Evolutionary conservation across 2,329 filamentous ascomycete species (phyloP).

Genomic region (Fusarium cicatricum): DNA sequence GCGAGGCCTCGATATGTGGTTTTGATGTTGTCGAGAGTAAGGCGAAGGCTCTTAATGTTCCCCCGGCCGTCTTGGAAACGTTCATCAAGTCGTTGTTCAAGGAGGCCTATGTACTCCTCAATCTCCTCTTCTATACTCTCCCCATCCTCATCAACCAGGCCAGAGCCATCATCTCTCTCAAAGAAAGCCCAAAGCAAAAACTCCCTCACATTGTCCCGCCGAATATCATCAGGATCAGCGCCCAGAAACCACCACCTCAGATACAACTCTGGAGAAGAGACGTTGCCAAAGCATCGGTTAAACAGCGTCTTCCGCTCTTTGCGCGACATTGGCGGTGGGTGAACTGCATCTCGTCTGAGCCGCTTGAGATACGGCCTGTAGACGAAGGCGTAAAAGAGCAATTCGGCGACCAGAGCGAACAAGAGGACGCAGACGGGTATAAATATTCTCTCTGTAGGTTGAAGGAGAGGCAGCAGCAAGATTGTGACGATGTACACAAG

Average conservation of each 20-base stretch:
- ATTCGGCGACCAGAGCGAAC: conserved; percentile 50
- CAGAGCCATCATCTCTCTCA: conserved; percentile 50
- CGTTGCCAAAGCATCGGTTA: conserved; percentile 60
- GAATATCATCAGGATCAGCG: conserved; percentile 63
- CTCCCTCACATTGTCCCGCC: conserved; percentile 72
- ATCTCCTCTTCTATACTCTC: conserved; percentile 52
- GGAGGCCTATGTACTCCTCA: conserved; percentile 57
- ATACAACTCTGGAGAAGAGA: conserved; percentile 64
- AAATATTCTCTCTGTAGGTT: conserved; percentile 24
- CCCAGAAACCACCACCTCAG: conserved; percentile 73
- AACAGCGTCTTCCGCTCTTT: conserved; percentile 64
- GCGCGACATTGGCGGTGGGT: conserved; percentile 53
- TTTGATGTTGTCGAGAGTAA: conserved; percentile 70
- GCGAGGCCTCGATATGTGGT: conserved; percentile 67
- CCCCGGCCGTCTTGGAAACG: conserved; percentile 63
- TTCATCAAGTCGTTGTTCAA: conserved; percentile 62
- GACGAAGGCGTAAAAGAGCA: conserved; percentile 52
- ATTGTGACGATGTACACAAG: conserved; percentile 49
- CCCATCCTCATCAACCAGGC: conserved; percentile 24
- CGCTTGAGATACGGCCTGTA: conserved; percentile 53
- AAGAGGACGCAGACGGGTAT: conserved; percentile 32
- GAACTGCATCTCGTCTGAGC: conserved; percentile 49
- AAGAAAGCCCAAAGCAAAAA: conserved; percentile 76
- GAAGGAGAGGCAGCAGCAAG: conserved; percentile 32
- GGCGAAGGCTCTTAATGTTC: conserved; percentile 63